A percentile compares a stretch with the other conserved stretches of the same genome.
Conservation (phyloP, 2,329 filamentous ascomycete species). For the Cladosporium halotolerans region DNA sequence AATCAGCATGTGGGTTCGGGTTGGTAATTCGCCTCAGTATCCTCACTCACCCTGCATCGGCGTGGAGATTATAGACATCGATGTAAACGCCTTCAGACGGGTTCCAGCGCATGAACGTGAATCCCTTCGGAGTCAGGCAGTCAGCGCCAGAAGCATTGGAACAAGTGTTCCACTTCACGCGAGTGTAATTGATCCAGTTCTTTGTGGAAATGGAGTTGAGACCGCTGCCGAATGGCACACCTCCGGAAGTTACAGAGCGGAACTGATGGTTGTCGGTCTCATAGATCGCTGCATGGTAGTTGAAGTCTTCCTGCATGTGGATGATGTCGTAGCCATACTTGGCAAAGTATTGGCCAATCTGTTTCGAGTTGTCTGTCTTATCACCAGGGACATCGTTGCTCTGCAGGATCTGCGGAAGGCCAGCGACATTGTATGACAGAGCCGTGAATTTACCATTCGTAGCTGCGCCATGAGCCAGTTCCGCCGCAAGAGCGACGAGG, state of each 20-base stretch:
- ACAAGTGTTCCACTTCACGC: constrained; percentile 55
- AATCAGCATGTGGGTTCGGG: not conserved
- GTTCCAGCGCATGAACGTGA: constrained; percentile 58
- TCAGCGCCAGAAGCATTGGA: constrained; percentile 48
- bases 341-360: constrained; percentile 53
- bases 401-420: constrained; percentile 52
- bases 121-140: constrained; percentile 64
- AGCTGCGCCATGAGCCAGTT: constrained; percentile 25
- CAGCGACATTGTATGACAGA: constrained; percentile 55
- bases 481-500: constrained; percentile 2
- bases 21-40: constrained; percentile 28
- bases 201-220: constrained; percentile 53
- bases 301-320: constrained; percentile 62
- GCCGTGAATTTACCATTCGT: constrained; percentile 41
- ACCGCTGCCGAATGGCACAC: constrained; percentile 56
- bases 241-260: constrained; percentile 60
- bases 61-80: constrained; percentile 61
- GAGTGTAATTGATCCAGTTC: constrained; percentile 42
- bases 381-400: constrained; percentile 56
- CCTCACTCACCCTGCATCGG: constrained; percentile 47
- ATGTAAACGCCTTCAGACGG: constrained; percentile 50
- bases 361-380: constrained; percentile 52
- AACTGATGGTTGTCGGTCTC: constrained; percentile 53
- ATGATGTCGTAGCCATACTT: constrained; percentile 56
- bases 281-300: constrained; percentile 61